Conservation (phyloP, 306 rosid species). For the Dalbergia cultrata region DNA sequence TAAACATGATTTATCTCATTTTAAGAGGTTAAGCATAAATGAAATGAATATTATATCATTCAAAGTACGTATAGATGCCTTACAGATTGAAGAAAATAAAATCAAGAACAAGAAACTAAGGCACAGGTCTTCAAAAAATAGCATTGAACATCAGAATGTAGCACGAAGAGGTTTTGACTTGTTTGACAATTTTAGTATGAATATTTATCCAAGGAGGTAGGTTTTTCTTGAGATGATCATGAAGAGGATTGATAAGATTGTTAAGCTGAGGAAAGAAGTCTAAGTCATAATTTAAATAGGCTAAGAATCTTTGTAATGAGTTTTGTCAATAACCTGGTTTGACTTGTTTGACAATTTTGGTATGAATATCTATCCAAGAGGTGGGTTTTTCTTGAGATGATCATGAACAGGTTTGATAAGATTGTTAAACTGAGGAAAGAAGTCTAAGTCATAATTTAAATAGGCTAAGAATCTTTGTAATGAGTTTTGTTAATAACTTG, state of each 20-base stretch:
- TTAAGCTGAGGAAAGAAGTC: not conserved
- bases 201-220: not conserved
- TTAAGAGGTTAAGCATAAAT: too few species aligned
- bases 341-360: not conserved
- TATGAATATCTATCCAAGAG: not conserved
- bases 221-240: not conserved
- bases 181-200: not conserved
- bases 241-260: not conserved
- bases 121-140: too few species aligned
- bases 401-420: not conserved
- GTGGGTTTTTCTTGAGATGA: not conserved
- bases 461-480: not conserved
- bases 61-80: too few species aligned
- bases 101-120: too few species aligned
- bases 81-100: too few species aligned
- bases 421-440: not conserved
- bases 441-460: not conserved
- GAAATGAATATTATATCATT: too few species aligned
- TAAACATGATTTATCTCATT: too few species aligned
- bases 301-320: not conserved
- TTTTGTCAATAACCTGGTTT: not conserved
- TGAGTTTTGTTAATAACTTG: not conserved
- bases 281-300: not conserved
- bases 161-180: too few species aligned
- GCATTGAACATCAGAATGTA: too few species aligned